Evolutionary conservation across 2,329 filamentous ascomycete species (phyloP).

Genomic region (Plenodomus biglobosus): DNA sequence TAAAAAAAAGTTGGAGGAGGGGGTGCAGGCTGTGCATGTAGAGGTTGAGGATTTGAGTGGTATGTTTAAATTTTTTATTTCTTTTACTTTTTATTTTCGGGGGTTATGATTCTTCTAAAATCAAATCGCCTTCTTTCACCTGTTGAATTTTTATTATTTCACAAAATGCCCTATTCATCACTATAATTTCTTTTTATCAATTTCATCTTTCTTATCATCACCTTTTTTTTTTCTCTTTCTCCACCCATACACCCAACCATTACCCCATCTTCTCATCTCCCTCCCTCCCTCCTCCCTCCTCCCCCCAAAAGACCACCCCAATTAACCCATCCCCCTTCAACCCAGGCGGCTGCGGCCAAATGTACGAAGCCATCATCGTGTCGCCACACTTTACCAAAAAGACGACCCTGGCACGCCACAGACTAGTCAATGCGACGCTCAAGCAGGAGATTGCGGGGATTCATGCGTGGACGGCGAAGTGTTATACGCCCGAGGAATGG

Average conservation of each 20-base stretch:
- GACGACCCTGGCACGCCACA: slow-evolving; percentile 77
- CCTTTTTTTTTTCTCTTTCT: too few species aligned
- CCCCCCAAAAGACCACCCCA: too few species aligned
- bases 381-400: slow-evolving; percentile 55
- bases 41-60: slow-evolving; percentile 92
- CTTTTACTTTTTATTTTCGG: background rate
- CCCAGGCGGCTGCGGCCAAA: slow-evolving; percentile 69
- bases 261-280: too few species aligned
- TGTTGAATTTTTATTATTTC: too few species aligned
- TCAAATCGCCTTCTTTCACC: too few species aligned
- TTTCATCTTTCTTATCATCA: too few species aligned
- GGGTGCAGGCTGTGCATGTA: slow-evolving; percentile 74
- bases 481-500: slow-evolving; percentile 89
- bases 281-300: too few species aligned
- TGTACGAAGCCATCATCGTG: slow-evolving; percentile 70
- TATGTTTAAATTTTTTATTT: slow-evolving; percentile 52
- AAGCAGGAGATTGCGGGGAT: slow-evolving; percentile 88
- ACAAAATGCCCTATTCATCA: too few species aligned
- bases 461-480: slow-evolving; percentile 94
- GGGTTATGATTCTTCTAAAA: too few species aligned
- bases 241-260: too few species aligned
- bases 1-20: slow-evolving; percentile 66
- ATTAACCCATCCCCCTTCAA: background rate
- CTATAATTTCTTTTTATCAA: too few species aligned
- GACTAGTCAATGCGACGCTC: slow-evolving; percentile 79